phyloP scores from a whole-genome alignment of 2,329 filamentous ascomycete genomes.

The Colletotrichum eleusines region DNA sequence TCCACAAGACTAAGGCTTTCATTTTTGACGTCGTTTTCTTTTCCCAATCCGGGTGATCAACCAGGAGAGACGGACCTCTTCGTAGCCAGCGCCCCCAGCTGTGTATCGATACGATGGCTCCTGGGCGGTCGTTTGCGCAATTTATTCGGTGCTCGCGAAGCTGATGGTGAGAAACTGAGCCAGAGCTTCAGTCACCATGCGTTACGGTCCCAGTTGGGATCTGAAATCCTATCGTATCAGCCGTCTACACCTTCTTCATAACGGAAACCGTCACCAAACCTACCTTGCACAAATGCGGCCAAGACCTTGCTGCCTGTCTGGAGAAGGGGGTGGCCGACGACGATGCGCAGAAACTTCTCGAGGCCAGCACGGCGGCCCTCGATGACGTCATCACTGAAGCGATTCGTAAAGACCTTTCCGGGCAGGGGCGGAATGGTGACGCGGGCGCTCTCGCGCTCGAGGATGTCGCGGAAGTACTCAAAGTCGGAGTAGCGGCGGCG shows the following conservation, averaged over 20 bases:
- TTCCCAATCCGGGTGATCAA: neutral
- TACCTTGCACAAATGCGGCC: conserved; percentile 96
- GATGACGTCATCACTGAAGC: conserved; percentile 98
- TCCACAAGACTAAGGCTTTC: neutral
- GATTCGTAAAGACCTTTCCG: conserved; percentile 97
- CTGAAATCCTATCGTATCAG: conserved; percentile 53
- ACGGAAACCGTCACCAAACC: conserved; percentile 2
- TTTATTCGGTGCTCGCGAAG: conserved; percentile 36
- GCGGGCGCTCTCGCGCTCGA: conserved; percentile 93
- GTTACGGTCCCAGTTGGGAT: conserved; percentile 92
- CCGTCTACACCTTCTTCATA: neutral
- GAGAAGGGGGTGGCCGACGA: conserved; percentile 93
- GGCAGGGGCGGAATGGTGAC: conserved; percentile 96
- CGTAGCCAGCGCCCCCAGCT: conserved; percentile 26
- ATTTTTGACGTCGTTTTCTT: neutral
- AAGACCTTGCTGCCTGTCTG: conserved; percentile 98
- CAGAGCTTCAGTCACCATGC: conserved; percentile 73
- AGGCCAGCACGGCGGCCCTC: conserved; percentile 91
- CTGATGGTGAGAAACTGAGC: conserved; percentile 31
- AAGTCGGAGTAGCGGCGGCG: conserved; percentile 97
- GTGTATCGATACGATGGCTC: conserved; percentile 35
- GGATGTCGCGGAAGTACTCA: conserved; percentile 97
- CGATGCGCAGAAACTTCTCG: conserved; percentile 96
- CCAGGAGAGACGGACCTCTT: conserved; percentile 11
- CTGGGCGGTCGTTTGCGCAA: conserved; percentile 38